Evolutionary conservation across 2,329 filamentous ascomycete genomes (phyloP).

Genomic region (Colletotrichum camelliae): DNA sequence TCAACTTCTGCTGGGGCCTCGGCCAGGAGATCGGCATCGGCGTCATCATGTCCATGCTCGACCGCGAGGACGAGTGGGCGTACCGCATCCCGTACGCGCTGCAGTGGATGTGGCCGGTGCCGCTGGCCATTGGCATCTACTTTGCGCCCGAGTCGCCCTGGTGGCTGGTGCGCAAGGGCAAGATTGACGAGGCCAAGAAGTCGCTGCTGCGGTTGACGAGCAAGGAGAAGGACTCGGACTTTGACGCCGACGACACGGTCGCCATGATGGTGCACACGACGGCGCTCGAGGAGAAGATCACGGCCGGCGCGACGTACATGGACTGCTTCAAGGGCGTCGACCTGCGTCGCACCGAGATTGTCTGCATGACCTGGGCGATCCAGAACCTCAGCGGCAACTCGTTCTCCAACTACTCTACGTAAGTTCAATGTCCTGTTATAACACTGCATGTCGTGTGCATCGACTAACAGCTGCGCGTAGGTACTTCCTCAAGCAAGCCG

Average conservation of each 20-base stretch:
- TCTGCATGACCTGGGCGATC: constrained; percentile 68
- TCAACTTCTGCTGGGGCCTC: constrained; percentile 74
- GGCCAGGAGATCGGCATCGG: constrained; percentile 76
- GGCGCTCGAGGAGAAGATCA: constrained; percentile 78
- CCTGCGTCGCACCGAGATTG: constrained; percentile 76
- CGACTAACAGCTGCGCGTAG: constrained; percentile 26
- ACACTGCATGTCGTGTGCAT: neutral
- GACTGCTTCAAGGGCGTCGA: constrained; percentile 87
- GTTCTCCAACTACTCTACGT: constrained; percentile 70
- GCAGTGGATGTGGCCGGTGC: constrained; percentile 81
- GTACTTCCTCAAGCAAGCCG: constrained; percentile 66
- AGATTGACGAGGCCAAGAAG: constrained; percentile 68
- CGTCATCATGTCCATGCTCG: constrained; percentile 73
- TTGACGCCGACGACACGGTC: constrained; percentile 83
- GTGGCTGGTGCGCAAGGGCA: constrained; percentile 76
- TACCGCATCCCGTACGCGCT: constrained; percentile 75
- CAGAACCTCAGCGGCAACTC: constrained; percentile 69
- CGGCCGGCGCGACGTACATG: constrained; percentile 73
- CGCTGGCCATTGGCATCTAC: constrained; percentile 68
- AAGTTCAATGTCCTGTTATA: constrained; percentile 22
- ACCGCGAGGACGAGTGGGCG: constrained; percentile 70
- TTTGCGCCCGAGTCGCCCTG: constrained; percentile 75
- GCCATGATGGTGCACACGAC: constrained; percentile 95
- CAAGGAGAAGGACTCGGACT: constrained; percentile 67
- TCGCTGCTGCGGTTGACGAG: constrained; percentile 71